phyloP scores from a whole-genome alignment of 148 eudicot species.

The Chenopodium quinoa region DNA sequence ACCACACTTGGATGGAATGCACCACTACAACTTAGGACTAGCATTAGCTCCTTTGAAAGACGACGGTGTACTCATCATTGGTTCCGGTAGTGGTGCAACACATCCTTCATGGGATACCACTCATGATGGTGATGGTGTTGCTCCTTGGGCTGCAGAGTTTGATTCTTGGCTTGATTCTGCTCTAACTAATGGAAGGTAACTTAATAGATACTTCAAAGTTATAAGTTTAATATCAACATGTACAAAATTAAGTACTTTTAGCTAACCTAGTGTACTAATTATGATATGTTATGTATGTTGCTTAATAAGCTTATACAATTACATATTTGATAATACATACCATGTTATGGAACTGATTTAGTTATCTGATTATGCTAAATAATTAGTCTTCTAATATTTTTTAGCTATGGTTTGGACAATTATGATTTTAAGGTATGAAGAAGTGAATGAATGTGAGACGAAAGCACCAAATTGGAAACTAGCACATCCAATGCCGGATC shows the following conservation, averaged over 20 bases:
- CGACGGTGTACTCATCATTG: constrained; percentile 78
- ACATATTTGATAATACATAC: no score
- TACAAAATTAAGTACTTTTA: no score
- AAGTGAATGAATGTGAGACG: constrained; percentile 48
- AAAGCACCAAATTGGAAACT: constrained; percentile 65
- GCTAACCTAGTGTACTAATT: no score
- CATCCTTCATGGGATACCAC: constrained; percentile 52
- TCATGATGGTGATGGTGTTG: constrained; percentile 23
- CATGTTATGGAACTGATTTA: no score
- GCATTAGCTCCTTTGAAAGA: constrained; percentile 70
- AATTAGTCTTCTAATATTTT: no score
- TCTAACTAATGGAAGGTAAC: constrained; percentile 57
- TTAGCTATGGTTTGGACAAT: background rate
- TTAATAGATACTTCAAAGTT: background rate
- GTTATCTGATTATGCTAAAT: no score
- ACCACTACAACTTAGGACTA: constrained; percentile 64
- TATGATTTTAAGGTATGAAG: constrained; percentile 40
- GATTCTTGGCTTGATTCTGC: constrained; percentile 72
- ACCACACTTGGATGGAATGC: constrained; percentile 43
- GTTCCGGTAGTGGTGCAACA: constrained; percentile 72
- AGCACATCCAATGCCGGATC: constrained; percentile 76
- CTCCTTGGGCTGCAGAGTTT: constrained; percentile 67
- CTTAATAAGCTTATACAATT: no score
- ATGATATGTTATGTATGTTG: no score
- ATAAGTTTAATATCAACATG: no score